Evolutionary conservation across 495 filamentous ascomycete genomes (phyloP).

Genomic region (Filosporella fistucella): DNA sequence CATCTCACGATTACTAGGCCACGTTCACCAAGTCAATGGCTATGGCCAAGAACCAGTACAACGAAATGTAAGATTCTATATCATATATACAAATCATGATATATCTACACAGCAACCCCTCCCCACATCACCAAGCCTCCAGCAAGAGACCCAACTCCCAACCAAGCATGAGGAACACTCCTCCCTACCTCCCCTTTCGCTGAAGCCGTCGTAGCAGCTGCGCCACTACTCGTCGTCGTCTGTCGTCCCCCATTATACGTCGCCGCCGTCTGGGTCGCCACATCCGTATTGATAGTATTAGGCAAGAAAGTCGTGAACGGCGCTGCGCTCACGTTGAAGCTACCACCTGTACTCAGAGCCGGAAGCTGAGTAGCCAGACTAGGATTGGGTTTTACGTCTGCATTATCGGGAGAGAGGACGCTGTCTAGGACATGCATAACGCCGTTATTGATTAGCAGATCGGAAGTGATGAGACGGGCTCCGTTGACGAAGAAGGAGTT

Average conservation of each 20-base stretch:
- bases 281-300: not conserved
- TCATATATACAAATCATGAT: too few species aligned
- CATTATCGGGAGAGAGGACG: conserved; percentile 6
- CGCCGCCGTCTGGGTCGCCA: not conserved
- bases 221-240: conserved; percentile 1
- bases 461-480: conserved; percentile 46
- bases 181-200: too few species aligned
- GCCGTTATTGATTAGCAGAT: conserved; percentile 60
- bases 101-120: too few species aligned
- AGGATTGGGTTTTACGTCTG: not conserved
- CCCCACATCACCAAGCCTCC: too few species aligned
- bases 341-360: not conserved
- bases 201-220: too few species aligned
- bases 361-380: conserved; percentile 10
- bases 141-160: too few species aligned
- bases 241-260: not conserved
- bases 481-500: conserved; percentile 37
- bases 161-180: too few species aligned
- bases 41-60: too few species aligned
- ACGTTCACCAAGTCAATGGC: too few species aligned
- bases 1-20: too few species aligned
- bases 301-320: conserved; percentile 1
- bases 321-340: not conserved
- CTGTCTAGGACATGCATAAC: conserved; percentile 60
- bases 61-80: too few species aligned